These are phyloP conservation scores for Bassia scoparia DNA, from an alignment of 148 eudicot species.

Conservation along the genomic window DNA sequence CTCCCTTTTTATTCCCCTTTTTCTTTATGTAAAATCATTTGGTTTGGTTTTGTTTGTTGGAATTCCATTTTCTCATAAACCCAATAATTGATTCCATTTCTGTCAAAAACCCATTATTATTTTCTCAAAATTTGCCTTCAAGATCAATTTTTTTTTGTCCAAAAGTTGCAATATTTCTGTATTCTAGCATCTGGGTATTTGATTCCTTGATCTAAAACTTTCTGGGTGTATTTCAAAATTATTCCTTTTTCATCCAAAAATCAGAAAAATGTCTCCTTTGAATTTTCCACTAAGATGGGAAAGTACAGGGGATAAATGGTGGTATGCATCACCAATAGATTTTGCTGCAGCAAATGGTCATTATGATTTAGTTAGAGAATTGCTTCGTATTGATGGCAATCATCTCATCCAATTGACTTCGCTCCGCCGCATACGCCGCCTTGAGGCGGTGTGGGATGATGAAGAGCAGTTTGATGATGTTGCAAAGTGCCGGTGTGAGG, in stretches of 20 bases:
- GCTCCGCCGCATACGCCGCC: slow-evolving; percentile 85
- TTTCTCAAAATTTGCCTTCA: background rate
- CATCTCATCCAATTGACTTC: slow-evolving; percentile 79
- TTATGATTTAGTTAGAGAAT: slow-evolving; percentile 80
- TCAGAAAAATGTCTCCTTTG: slow-evolving; percentile 23
- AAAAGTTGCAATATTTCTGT: slow-evolving; percentile 13
- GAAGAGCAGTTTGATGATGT: slow-evolving; percentile 67
- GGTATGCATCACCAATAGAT: slow-evolving; percentile 96
- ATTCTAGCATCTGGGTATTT: slow-evolving; percentile 24
- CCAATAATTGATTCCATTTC: slow-evolving; percentile 1
- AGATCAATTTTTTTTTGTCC: background rate
- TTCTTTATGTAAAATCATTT: slow-evolving; percentile 1
- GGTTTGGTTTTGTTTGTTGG: background rate
- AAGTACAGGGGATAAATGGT: slow-evolving; percentile 99
- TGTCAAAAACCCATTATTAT: background rate
- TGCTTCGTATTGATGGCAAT: slow-evolving; percentile 78
- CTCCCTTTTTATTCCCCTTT: background rate
- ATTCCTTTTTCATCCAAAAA: background rate
- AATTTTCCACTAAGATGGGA: slow-evolving; percentile 88
- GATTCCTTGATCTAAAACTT: slow-evolving; percentile 15
- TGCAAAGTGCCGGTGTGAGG: slow-evolving; percentile 60
- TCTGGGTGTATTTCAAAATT: slow-evolving; percentile 22
- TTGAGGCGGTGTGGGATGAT: slow-evolving; percentile 92
- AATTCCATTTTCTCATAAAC: background rate
- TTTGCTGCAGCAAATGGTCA: slow-evolving; percentile 98